phyloP scores from a whole-genome alignment of 2,329 filamentous ascomycete genomes.

The Penicillium sumatraense region DNA sequence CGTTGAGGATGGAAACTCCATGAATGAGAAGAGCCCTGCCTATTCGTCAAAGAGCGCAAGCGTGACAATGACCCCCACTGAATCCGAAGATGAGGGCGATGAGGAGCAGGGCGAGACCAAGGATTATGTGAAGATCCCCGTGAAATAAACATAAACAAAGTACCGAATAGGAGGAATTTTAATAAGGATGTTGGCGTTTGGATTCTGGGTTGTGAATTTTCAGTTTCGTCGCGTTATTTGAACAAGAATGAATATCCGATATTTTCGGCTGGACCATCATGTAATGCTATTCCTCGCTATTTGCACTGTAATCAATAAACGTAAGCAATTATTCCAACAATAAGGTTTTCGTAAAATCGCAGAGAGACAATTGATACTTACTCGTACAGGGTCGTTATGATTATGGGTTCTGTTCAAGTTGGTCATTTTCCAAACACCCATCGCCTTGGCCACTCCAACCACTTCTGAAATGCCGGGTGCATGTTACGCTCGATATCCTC shows the following conservation, averaged over 20 bases:
- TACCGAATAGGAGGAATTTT: neutral
- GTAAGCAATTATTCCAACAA: too few species aligned
- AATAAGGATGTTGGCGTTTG: neutral
- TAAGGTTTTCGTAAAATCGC: neutral
- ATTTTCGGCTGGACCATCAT: conserved; percentile 1
- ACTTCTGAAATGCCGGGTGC: conserved; percentile 16
- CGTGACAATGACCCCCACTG: conserved; percentile 29
- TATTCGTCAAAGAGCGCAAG: conserved; percentile 23
- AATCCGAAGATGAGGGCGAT: conserved; percentile 24
- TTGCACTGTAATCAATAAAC: neutral
- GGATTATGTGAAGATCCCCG: conserved; percentile 29
- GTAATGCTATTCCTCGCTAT: neutral
- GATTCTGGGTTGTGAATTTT: neutral
- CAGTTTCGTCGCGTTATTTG: neutral
- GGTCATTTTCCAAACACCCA: conserved; percentile 15
- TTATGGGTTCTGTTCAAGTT: neutral
- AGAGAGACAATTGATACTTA: neutral
- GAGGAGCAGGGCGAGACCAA: conserved; percentile 25
- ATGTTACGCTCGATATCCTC: conserved; percentile 23
- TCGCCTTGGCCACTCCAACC: conserved; percentile 23
- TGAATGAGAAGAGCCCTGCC: conserved; percentile 22
- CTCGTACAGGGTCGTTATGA: neutral
- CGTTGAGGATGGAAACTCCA: conserved; percentile 20
- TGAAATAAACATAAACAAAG: conserved; percentile 18
- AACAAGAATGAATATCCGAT: conserved; percentile 4